These are phyloP conservation scores for Thecaphora thlaspeos DNA, from an alignment of 1,284 basidiomycete species.

Conservation along the genomic window DNA sequence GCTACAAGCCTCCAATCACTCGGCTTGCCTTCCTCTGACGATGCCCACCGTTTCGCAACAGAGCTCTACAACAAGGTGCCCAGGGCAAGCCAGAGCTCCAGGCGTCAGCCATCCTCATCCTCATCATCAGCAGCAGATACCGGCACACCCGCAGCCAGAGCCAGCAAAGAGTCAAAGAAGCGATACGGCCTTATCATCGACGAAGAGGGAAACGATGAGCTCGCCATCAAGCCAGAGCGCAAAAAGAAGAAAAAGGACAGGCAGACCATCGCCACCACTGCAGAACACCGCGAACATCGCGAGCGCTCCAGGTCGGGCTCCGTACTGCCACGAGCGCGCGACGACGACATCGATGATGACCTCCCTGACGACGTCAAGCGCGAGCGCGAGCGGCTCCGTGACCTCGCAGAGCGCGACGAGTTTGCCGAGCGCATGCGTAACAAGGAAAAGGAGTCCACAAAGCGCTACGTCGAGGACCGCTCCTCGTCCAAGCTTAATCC, in stretches of 20 bases:
- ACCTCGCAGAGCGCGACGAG: conserved; percentile 83
- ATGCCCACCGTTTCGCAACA: conserved; percentile 74
- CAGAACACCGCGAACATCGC: conserved; percentile 19
- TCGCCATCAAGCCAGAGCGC: conserved; percentile 47
- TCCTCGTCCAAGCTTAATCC: conserved; percentile 65
- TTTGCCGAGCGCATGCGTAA: conserved; percentile 84
- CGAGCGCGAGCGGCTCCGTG: conserved; percentile 75
- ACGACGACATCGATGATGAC: conserved; percentile 32
- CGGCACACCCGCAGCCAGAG: conserved; percentile 1
- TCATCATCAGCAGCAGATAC: background rate
- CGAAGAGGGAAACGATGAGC: conserved; percentile 34
- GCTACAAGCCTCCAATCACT: conserved; percentile 72
- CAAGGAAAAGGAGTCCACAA: conserved; percentile 79
- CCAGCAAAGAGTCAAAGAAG: conserved; percentile 23
- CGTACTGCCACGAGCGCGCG: too few relatives aligned
- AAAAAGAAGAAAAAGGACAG: conserved; percentile 66
- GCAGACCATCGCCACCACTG: conserved; percentile 72
- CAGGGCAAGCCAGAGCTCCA: conserved; percentile 65
- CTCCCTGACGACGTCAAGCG: conserved; percentile 68
- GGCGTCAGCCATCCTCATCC: conserved; percentile 60
- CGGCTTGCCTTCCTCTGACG: conserved; percentile 76
- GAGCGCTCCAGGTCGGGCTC: background rate
- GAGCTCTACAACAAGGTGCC: conserved; percentile 77
- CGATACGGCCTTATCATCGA: conserved; percentile 44
- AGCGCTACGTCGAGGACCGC: conserved; percentile 87